Base-by-base conservation (phyloP, 2,329 filamentous ascomycete genomes). In the Penicillium fuscoglaucum region DNA sequence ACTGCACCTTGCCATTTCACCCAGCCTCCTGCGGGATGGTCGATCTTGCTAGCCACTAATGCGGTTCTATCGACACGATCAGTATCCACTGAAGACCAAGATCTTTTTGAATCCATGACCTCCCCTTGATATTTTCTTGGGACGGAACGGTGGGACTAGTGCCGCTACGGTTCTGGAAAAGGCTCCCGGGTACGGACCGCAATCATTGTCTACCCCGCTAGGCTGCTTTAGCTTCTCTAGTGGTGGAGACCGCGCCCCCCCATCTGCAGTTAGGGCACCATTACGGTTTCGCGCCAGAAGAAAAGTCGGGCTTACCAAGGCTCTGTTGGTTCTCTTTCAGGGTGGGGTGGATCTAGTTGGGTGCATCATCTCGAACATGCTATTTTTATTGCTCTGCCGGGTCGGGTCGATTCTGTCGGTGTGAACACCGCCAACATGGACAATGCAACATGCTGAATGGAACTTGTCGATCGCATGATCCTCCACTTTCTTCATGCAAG, bases 21-120 rank as follows among this genome's bases (percentile, higher is more conserved):
- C 67, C 65, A 71, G 70, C 65, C 60, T 68, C 58, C 68, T 72
- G 68, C 69, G 67, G 55, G 62, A 62, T 63, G 64, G 69, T 52
- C 62, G 67, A 69, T 69, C 65, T 53, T 51, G 12, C 41, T 44
- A 64, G 59, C 62, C 62, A 63, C 64, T 63, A 63, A 63, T 61
- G 66, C 52, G 45, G 47, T 62, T 60, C 56, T 39, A 44, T 61
- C 58, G 31, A 62, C 58, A 56, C 54, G 57, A 66, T 59, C 53
- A 60, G 35, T 48, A 43, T 52, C 62, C 61, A 60, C 56, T 54
- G 49, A 45, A 47, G 39, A 48, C 53, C 53, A 37, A 55, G 57
- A 59, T 61, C 54, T 59, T 54, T 55, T 55, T 40, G 52, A 44
- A 61, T 61, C 61, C 61, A 60, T 52, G 47, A 52, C 35, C 35